A percentile compares a stretch with the other conserved stretches of the same genome.
These are phyloP conservation scores for Polytolypa hystricis DNA, from an alignment of 2,329 filamentous ascomycete genomes.

Conservation along the genomic window DNA sequence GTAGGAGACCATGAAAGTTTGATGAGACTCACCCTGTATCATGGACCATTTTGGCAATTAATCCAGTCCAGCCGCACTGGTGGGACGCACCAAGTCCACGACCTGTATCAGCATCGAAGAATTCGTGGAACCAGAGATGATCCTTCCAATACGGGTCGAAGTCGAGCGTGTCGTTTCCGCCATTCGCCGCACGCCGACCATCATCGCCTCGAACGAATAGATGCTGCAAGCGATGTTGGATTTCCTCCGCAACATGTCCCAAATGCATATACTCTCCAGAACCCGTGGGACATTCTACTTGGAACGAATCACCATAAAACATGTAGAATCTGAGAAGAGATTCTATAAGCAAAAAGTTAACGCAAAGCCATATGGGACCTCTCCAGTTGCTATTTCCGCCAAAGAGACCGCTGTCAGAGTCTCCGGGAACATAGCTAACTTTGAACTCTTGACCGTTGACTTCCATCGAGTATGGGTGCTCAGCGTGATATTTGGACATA, in stretches of 20 bases:
- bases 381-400: conserved; percentile 98
- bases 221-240: conserved; percentile 89
- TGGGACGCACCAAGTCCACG: conserved; percentile 84
- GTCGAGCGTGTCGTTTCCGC: conserved; percentile 72
- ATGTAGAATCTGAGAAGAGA: conserved; percentile 92
- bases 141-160: conserved; percentile 91
- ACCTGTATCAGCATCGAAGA: conserved; percentile 87
- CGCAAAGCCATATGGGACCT: conserved; percentile 88
- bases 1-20: neutral
- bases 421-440: conserved; percentile 85
- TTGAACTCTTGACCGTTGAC: conserved; percentile 84
- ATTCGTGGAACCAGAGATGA: conserved; percentile 91
- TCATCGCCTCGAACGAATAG: conserved; percentile 76
- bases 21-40: conserved; percentile 69
- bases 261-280: conserved; percentile 94
- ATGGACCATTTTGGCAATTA: conserved; percentile 94
- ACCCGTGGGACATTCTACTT: conserved; percentile 87
- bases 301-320: conserved; percentile 80
- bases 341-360: conserved; percentile 91
- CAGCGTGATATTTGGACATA: conserved; percentile 80
- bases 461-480: conserved; percentile 87
- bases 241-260: conserved; percentile 85
- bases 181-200: conserved; percentile 79
- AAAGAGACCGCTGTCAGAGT: conserved; percentile 89
- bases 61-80: conserved; percentile 91